Evolutionary conservation across 2,329 filamentous ascomycete genomes (phyloP).

Genomic region (Achaetomium macrosporum): DNA sequence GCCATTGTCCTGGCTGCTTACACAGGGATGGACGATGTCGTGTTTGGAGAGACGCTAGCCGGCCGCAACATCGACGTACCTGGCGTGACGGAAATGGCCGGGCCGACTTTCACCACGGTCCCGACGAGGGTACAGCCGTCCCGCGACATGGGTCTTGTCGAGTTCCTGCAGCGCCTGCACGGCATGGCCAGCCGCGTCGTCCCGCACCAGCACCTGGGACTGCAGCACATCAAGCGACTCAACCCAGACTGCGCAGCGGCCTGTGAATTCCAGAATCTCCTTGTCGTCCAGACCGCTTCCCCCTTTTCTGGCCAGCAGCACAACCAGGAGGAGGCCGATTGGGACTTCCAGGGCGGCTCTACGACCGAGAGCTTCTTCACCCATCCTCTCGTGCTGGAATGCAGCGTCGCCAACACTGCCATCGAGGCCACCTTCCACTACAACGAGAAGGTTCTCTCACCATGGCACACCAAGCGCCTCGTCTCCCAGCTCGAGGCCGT

Average conservation of each 20-base stretch:
- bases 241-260: conserved; percentile 17
- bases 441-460: conserved; percentile 19
- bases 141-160: conserved; percentile 2
- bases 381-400: conserved; percentile 24
- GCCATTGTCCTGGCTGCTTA: conserved; percentile 33
- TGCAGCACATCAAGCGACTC: conserved; percentile 23
- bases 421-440: conserved; percentile 21
- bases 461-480: conserved; percentile 21
- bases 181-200: conserved; percentile 13
- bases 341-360: conserved; percentile 22
- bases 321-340: conserved; percentile 3
- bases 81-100: conserved; percentile 23
- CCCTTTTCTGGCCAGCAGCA: background rate
- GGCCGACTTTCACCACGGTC: conserved; percentile 24
- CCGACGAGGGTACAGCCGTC: conserved; percentile 16
- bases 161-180: conserved; percentile 19
- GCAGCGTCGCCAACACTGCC: conserved; percentile 11
- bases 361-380: conserved; percentile 23
- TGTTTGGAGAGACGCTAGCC: conserved; percentile 31
- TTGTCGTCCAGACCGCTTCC: conserved; percentile 18
- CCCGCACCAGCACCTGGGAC: conserved; percentile 21
- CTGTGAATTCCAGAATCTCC: conserved; percentile 23
- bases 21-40: conserved; percentile 33
- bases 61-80: conserved; percentile 25
- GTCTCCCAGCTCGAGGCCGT: conserved; percentile 19